Evolutionary conservation across 495 filamentous ascomycete genomes (phyloP).

Genomic region (Annulohypoxylon moriforme): DNA sequence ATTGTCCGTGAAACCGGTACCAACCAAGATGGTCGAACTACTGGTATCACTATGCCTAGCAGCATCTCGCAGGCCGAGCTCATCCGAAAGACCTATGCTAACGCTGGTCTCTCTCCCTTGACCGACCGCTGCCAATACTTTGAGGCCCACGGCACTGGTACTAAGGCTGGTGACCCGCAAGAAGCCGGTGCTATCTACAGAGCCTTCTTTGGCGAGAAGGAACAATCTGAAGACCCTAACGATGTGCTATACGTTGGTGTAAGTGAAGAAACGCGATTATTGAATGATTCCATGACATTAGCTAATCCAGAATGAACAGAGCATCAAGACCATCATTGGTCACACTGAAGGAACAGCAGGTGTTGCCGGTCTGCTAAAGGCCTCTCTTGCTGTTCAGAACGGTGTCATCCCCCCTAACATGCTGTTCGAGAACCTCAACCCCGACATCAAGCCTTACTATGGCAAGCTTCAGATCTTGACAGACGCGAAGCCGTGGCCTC

Average conservation of each 20-base stretch:
- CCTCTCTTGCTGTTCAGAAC: conserved; percentile 56
- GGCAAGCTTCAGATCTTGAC: conserved; percentile 50
- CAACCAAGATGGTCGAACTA: conserved; percentile 61
- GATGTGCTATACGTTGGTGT: conserved; percentile 46
- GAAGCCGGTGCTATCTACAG: conserved; percentile 58
- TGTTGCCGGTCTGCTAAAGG: conserved; percentile 61
- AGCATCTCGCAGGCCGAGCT: conserved; percentile 57
- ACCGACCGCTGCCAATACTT: conserved; percentile 31
- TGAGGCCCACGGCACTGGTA: conserved; percentile 45
- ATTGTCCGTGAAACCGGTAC: conserved; percentile 62
- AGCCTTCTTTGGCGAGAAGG: conserved; percentile 35
- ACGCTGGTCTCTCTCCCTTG: conserved; percentile 48
- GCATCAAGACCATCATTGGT: conserved; percentile 58
- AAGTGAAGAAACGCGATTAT: background rate
- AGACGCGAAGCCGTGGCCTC: conserved; percentile 46
- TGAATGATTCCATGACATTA: background rate
- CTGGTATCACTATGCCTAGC: conserved; percentile 61
- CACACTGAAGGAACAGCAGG: conserved; percentile 54
- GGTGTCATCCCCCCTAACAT: conserved; percentile 55
- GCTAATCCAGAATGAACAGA: background rate
- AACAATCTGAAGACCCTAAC: background rate
- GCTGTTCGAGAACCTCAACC: conserved; percentile 61
- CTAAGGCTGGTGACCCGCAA: conserved; percentile 61
- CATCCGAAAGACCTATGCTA: conserved; percentile 54
- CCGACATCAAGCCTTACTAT: conserved; percentile 41